Evolutionary conservation across 129 eudicot species (phyloP), one percentile per base, ranked within the genome.

Genomic region (Solidago caesia): DNA sequence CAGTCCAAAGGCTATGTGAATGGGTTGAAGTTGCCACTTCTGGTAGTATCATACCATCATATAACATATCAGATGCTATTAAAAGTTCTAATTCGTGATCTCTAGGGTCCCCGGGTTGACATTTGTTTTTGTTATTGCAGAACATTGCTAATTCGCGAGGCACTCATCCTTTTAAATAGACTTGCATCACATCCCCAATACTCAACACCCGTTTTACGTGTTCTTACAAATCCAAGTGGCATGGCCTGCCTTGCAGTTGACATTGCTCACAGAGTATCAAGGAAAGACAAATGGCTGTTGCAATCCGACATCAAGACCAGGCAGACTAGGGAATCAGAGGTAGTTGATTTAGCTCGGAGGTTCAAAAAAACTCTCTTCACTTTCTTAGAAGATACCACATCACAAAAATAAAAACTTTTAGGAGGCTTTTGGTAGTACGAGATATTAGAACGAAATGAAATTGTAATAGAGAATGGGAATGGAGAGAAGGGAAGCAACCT

Each of bases 71-170:
- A 43, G 55, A 42, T 70, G 46, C 8, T 33, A 49, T 48, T 5
- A 52, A 14, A 29, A 61, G 14, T 6, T 7, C 42, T 75, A 2
- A 0, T 53, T 16, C 52, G 9, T 11, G 55, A 49, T 75, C 13
- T 66, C 21, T 55, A 44, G 39, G 13, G 12, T 77, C 62, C 75
- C 70, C 75, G 8, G 58, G 48, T 39, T 60, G 6, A 47, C 39
- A 60, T 21, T 42, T 26, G 10, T 10, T 44, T 52, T 42, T 44
- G 9, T 46, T 44, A 46, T 56, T 77, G 85, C 92, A 93, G 98
- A 71, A 84, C 87, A n/a, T 87, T 90, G 88, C 85, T 93, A 13
- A 80, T 93, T 33, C 92, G 92, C 8, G 98, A 90, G 77, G 86
- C 86, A 1, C 92, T 93, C 29, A 90, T 83, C 42, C 82, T 93